Conservation (phyloP, 1,284 basidiomycete genomes). For the Cryptococcus sp. region DNA sequence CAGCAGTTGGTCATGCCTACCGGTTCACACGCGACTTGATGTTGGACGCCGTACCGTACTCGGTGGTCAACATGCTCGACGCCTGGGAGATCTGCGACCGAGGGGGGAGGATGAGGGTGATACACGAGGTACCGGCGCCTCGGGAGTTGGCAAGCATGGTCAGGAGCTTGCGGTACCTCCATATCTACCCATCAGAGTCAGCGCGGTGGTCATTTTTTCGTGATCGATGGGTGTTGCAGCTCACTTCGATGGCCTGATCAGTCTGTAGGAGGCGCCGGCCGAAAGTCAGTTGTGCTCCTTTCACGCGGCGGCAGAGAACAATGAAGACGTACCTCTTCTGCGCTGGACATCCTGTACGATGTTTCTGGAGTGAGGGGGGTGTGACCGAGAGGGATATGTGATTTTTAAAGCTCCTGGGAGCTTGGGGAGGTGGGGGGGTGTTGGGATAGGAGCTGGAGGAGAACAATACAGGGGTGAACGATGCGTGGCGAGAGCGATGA, state of each 20-base stretch:
- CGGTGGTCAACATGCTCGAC: conserved; percentile 93
- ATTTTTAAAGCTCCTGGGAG: too few relatives aligned
- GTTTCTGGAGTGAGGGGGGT: not conserved
- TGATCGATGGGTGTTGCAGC: not conserved
- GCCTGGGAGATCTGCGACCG: conserved; percentile 97
- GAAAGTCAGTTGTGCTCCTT: conserved; percentile 5
- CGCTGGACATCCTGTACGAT: conserved; percentile 27
- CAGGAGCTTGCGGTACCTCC: conserved; percentile 98
- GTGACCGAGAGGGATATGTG: too few relatives aligned
- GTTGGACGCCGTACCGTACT: conserved; percentile 96
- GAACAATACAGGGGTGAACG: too few relatives aligned
- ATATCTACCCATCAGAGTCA: conserved; percentile 49
- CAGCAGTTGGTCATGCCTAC: too few relatives aligned
- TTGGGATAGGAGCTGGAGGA: too few relatives aligned
- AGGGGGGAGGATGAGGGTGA: conserved; percentile 93
- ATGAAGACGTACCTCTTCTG: conserved; percentile 22
- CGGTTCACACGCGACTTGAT: conserved; percentile 99
- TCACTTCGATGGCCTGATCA: conserved; percentile 46
- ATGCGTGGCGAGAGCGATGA: too few relatives aligned
- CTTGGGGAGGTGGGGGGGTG: too few relatives aligned
- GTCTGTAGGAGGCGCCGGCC: conserved; percentile 24
- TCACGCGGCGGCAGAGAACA: not conserved
- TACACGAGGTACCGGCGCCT: conserved; percentile 99
- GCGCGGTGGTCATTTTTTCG: not conserved
- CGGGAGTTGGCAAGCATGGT: conserved; percentile 88